A percentile compares a stretch with the other conserved stretches of the same genome.
phyloP scores from a whole-genome alignment of 345 rosid species.

The Syzygium grande region DNA sequence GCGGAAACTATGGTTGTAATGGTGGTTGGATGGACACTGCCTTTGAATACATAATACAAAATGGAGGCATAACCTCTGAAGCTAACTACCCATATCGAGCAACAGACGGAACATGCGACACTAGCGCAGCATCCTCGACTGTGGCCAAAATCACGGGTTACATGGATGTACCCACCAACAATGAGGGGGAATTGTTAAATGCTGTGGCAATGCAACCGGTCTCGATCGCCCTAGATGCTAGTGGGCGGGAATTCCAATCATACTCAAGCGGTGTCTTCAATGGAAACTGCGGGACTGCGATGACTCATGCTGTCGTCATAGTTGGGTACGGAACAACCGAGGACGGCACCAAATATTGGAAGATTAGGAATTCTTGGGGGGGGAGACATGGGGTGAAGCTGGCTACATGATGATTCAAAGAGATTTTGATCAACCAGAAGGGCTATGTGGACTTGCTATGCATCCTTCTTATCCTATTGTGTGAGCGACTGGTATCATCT shows the following conservation, averaged over 20 bases:
- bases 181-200: slow-evolving; percentile 31
- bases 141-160: slow-evolving; percentile 26
- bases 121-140: neutral
- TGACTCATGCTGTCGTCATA: slow-evolving; percentile 33
- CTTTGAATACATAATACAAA: slow-evolving; percentile 14
- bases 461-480: neutral
- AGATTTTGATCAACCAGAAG: slow-evolving; percentile 25
- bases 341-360: slow-evolving; percentile 43
- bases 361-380: slow-evolving; percentile 65
- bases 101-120: neutral
- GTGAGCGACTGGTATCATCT: neutral
- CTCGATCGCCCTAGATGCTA: slow-evolving; percentile 25
- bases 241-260: slow-evolving; percentile 15
- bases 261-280: slow-evolving; percentile 36
- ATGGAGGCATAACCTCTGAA: slow-evolving; percentile 23
- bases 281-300: slow-evolving; percentile 19
- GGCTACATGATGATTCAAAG: slow-evolving; percentile 47
- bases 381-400: slow-evolving; percentile 30
- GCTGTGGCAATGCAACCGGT: slow-evolving; percentile 39
- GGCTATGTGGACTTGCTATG: slow-evolving; percentile 30
- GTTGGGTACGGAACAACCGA: slow-evolving; percentile 36
- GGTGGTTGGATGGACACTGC: slow-evolving; percentile 27
- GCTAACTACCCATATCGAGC: slow-evolving; percentile 16
- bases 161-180: slow-evolving; percentile 27
- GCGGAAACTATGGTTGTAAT: slow-evolving; percentile 11